Evolutionary conservation across 306 rosid species (phyloP).

Genomic region (Abrus precatorius): DNA sequence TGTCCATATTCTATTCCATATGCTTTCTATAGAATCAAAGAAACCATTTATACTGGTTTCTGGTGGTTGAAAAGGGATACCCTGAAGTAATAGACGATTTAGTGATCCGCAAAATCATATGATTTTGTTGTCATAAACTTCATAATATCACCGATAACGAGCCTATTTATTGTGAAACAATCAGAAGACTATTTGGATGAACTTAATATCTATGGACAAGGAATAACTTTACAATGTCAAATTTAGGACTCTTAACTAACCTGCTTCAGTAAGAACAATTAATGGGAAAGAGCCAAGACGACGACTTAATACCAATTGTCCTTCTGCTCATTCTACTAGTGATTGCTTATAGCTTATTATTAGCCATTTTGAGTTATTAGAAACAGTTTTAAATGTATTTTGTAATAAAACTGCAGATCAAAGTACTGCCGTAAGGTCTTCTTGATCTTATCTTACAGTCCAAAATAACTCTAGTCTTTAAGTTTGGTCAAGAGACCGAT

Average conservation of each 20-base stretch:
- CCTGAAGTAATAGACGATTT: constrained; percentile 55
- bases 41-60: constrained; percentile 65
- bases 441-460: background rate
- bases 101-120: constrained; percentile 34
- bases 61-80: constrained; percentile 76
- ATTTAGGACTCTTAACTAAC: background rate
- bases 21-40: constrained; percentile 67
- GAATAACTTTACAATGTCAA: constrained; percentile 16
- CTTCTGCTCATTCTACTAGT: background rate
- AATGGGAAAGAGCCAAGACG: too few relatives aligned
- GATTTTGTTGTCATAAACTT: constrained; percentile 2
- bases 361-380: background rate
- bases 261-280: too few relatives aligned
- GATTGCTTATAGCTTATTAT: background rate
- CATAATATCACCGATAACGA: background rate
- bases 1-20: constrained; percentile 74
- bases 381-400: background rate
- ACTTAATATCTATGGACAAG: background rate
- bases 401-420: background rate
- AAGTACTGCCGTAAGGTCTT: constrained; percentile 14
- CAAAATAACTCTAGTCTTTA: background rate
- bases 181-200: constrained; percentile 30
- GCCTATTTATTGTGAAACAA: constrained; percentile 15
- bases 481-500: background rate
- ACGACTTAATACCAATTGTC: background rate